Percentiles rank a stretch among this genome's conserved stretches.
phyloP scores from a whole-genome alignment of 805 yeast genomes.

The Candida ulmi region DNA sequence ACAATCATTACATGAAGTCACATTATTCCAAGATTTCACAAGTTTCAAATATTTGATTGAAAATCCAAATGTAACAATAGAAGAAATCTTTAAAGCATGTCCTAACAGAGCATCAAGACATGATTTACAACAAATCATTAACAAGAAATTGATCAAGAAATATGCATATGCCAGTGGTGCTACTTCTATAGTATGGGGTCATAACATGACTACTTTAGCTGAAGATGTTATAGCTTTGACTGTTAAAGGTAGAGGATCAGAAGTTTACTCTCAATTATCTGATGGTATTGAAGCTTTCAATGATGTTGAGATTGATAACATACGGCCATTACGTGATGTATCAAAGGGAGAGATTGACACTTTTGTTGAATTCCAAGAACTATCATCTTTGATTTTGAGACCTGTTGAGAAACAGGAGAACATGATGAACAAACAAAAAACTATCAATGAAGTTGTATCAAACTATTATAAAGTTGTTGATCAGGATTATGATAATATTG shows the following conservation, averaged over 20 bases:
- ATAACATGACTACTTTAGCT: slow-evolving; percentile 79
- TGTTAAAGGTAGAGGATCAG: slow-evolving; percentile 81
- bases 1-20: slow-evolving; percentile 23
- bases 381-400: slow-evolving; percentile 16
- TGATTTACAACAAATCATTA: slow-evolving; percentile 50
- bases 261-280: slow-evolving; percentile 46
- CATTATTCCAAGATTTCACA: slow-evolving; percentile 26
- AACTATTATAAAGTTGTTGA: slow-evolving; percentile 71
- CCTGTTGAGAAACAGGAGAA: slow-evolving; percentile 19
- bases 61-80: slow-evolving; percentile 14
- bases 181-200: slow-evolving; percentile 64
- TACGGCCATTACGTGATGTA: slow-evolving; percentile 75
- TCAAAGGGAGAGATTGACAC: slow-evolving; percentile 61
- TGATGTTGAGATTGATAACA: slow-evolving; percentile 33
- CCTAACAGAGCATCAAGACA: slow-evolving; percentile 58
- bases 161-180: slow-evolving; percentile 41
- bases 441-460: slow-evolving; percentile 73
- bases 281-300: slow-evolving; percentile 32
- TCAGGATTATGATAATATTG: slow-evolving; percentile 77
- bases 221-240: slow-evolving; percentile 73
- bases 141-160: slow-evolving; percentile 38
- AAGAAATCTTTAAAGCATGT: slow-evolving; percentile 32
- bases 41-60: slow-evolving; percentile 7
- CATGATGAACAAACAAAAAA: slow-evolving; percentile 60
- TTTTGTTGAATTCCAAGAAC: slow-evolving; percentile 36